Conservation (phyloP, 176 grass and related monocot genomes). For the Rhipidocladum racemiflorum region DNA sequence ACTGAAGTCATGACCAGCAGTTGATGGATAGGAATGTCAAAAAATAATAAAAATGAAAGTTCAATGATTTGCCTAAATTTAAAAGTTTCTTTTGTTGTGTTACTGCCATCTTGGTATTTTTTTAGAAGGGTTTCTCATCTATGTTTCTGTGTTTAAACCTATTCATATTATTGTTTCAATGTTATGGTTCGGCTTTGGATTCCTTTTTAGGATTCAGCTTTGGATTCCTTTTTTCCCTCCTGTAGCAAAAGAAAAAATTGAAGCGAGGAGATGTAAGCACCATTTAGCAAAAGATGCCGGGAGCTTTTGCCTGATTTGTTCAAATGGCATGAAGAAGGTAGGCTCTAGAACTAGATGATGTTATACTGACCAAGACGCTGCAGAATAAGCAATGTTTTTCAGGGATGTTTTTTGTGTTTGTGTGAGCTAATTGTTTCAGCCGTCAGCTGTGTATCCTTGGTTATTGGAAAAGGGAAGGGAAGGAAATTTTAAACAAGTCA, state of each 20-base stretch:
- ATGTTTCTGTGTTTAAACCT: not conserved
- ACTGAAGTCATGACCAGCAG: conserved; percentile 48
- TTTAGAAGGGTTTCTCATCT: not conserved
- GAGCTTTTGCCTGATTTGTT: conserved; percentile 34
- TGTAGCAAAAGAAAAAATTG: conserved; percentile 27
- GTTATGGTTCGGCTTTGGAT: not conserved
- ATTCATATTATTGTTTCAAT: not conserved
- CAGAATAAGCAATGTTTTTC: conserved; percentile 8
- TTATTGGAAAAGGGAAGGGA: not conserved
- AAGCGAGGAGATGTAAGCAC: not conserved
- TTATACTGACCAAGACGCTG: conserved; percentile 32
- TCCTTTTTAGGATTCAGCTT: not conserved
- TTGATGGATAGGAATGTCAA: not conserved
- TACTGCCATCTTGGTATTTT: not conserved
- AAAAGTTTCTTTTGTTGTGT: not conserved
- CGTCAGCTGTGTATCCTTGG: not conserved
- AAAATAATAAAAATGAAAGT: not conserved
- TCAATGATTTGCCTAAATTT: not conserved
- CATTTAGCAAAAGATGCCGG: not conserved
- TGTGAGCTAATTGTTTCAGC: not conserved
- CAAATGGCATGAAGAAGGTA: conserved; percentile 30
- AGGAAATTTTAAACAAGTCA: not conserved
- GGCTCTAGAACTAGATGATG: conserved; percentile 22
- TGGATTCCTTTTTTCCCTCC: not conserved
- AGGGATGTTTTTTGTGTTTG: not conserved